A percentile compares a stretch with the other conserved stretches of the same genome.
phyloP scores from a whole-genome alignment of 805 yeast species.

The Sungouiella thailandica region DNA sequence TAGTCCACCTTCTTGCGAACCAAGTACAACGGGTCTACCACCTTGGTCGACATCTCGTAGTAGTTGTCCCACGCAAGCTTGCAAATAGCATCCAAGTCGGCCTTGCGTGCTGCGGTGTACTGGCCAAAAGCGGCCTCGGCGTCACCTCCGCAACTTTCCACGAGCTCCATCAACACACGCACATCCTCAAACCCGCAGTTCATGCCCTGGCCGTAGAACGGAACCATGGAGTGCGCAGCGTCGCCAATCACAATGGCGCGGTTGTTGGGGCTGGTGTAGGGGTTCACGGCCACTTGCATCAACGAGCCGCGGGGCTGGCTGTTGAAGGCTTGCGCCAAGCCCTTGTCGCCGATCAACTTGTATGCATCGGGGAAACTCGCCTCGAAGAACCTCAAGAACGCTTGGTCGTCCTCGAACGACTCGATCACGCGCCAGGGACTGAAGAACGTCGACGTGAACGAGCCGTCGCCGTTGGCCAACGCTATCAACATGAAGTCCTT shows the following conservation, averaged over 20 bases:
- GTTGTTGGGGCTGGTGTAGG: slow-evolving; percentile 60
- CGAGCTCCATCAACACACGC: slow-evolving; percentile 52
- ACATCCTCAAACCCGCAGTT: slow-evolving; percentile 95
- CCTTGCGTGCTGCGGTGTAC: slow-evolving; percentile 53
- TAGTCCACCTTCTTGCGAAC: slow-evolving; percentile 67
- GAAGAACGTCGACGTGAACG: slow-evolving; percentile 86
- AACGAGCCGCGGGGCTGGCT: slow-evolving; percentile 73
- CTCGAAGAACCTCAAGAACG: slow-evolving; percentile 50
- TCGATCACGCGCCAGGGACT: slow-evolving; percentile 72
- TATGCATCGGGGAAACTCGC: slow-evolving; percentile 71
- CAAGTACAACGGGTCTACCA: slow-evolving; percentile 54
- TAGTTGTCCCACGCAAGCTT: slow-evolving; percentile 77
- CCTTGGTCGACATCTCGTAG: slow-evolving; percentile 82
- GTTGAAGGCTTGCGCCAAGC: slow-evolving; percentile 45
- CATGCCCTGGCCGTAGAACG: slow-evolving; percentile 98
- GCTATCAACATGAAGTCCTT: slow-evolving; percentile 85
- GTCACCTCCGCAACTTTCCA: slow-evolving; percentile 35
- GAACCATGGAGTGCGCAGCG: slow-evolving; percentile 96
- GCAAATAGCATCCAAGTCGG: slow-evolving; percentile 71
- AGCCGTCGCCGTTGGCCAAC: slow-evolving; percentile 76
- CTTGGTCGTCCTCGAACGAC: slow-evolving; percentile 38
- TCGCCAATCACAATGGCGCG: slow-evolving; percentile 76
- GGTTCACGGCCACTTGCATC: slow-evolving; percentile 63
- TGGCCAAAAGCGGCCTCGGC: slow-evolving; percentile 46
- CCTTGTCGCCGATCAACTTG: slow-evolving; percentile 56